Conservation (phyloP, 73 alveolate species). For the Paramecium primaurelia region DNA sequence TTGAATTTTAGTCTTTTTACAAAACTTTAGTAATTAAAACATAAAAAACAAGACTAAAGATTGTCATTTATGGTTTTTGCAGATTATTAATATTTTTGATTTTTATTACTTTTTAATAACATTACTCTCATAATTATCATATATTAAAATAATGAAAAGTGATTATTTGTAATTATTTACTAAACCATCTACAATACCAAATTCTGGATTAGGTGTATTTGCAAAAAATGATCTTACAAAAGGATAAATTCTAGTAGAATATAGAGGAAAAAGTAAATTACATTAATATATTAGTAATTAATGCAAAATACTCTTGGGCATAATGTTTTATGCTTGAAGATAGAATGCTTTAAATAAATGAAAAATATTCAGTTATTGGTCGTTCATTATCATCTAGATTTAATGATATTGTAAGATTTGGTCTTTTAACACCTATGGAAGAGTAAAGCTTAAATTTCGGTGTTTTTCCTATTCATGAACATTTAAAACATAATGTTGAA, state of each 20-base stretch:
- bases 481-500: not conserved
- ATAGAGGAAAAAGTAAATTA: not conserved
- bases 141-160: not conserved
- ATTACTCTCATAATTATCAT: not conserved
- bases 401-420: not conserved
- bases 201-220: constrained; percentile 20
- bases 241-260: not conserved
- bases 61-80: not conserved
- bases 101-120: not conserved
- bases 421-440: not conserved
- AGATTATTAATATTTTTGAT: not conserved
- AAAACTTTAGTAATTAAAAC: not conserved
- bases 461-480: not conserved
- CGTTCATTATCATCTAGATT: not conserved
- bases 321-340: not conserved
- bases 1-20: not conserved
- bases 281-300: not conserved
- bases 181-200: not conserved
- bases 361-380: constrained; percentile 16
- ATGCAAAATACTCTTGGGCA: not conserved
- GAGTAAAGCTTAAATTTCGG: not conserved
- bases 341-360: not conserved
- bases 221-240: not conserved
- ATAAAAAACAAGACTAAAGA: not conserved
- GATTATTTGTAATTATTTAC: not conserved